Conservation (phyloP, 1,139 yeast genomes). For the Sugiyamaella xylanicola region DNA sequence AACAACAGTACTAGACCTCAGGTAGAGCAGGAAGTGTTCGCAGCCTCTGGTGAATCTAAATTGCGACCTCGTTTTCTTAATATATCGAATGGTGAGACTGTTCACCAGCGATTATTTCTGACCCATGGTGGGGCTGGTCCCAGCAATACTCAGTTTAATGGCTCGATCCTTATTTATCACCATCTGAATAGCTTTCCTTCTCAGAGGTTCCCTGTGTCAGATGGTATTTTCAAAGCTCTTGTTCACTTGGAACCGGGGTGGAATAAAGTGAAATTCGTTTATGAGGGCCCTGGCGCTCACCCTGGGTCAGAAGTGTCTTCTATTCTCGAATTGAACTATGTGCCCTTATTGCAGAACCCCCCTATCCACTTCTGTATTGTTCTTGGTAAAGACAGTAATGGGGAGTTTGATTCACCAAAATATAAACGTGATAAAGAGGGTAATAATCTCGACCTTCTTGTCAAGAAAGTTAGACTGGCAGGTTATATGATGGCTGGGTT, state of each 20-base stretch:
- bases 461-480: conserved; percentile 76
- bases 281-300: conserved; percentile 29
- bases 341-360: conserved; percentile 66
- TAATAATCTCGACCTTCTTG: conserved; percentile 72
- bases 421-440: conserved; percentile 59
- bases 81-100: conserved; percentile 24
- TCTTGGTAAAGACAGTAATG: conserved; percentile 76
- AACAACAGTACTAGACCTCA: conserved; percentile 15
- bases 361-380: conserved; percentile 80
- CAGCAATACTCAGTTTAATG: conserved; percentile 27
- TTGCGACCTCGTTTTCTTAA: conserved; percentile 19
- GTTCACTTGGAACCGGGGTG: conserved; percentile 69
- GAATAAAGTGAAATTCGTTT: conserved; percentile 38
- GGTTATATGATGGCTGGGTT: conserved; percentile 92
- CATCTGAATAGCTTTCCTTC: conserved; percentile 64
- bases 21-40: neutral
- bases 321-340: conserved; percentile 49
- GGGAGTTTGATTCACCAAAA: conserved; percentile 70
- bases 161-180: conserved; percentile 49
- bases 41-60: neutral
- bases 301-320: conserved; percentile 23
- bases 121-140: conserved; percentile 42
- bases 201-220: conserved; percentile 67
- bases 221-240: conserved; percentile 72
- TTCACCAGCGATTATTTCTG: conserved; percentile 40